These are phyloP conservation scores for Picea abies DNA, from an alignment of 83 land plant species.

Conservation along the genomic window DNA sequence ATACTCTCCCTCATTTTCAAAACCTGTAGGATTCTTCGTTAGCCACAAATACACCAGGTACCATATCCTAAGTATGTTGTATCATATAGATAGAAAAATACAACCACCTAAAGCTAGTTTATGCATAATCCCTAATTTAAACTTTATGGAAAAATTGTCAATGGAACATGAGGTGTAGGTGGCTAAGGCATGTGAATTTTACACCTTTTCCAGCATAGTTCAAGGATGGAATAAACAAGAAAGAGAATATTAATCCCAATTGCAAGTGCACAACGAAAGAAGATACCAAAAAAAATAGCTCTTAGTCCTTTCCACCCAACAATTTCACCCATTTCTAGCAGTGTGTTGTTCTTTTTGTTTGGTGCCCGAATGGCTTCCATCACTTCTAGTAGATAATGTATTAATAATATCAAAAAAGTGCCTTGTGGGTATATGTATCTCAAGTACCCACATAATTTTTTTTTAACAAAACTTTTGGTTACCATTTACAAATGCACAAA, in stretches of 20 bases:
- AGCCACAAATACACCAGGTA: not conserved
- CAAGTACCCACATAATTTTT: not conserved
- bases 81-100: not conserved
- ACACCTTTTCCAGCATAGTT: not conserved
- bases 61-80: not conserved
- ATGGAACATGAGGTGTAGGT: not conserved
- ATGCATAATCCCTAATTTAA: not conserved
- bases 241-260: not conserved
- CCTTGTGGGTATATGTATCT: not conserved
- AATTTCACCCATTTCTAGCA: not conserved
- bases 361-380: not conserved
- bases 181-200: not conserved
- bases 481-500: not conserved
- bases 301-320: not conserved
- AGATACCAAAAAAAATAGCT: not conserved
- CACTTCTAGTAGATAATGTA: not conserved
- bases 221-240: not conserved
- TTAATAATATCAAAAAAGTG: not conserved
- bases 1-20: not conserved
- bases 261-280: not conserved
- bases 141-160: not conserved
- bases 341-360: no score
- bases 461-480: not conserved
- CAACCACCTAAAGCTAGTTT: not conserved
- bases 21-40: not conserved